These are phyloP conservation scores for Grosmannia serpens DNA, from an alignment of 2,329 filamentous ascomycete species.

Conservation along the genomic window DNA sequence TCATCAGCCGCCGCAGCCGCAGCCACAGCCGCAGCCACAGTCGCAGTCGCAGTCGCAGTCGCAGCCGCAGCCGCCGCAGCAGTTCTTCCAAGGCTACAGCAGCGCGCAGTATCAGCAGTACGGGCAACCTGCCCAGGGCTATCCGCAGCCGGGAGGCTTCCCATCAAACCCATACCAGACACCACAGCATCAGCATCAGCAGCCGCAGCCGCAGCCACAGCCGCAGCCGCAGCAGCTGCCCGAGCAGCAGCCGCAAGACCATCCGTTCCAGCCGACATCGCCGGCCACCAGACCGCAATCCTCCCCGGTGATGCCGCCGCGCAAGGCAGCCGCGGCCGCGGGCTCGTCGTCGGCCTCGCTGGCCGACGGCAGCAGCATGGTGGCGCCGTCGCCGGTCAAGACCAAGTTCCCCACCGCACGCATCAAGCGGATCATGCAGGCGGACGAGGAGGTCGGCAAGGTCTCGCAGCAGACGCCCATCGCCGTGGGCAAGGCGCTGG, in stretches of 20 bases:
- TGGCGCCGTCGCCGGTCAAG: constrained; percentile 62
- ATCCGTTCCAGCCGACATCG: not conserved
- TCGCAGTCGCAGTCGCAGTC: not conserved
- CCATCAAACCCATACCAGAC: not conserved
- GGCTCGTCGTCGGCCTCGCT: not conserved
- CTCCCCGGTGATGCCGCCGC: constrained; percentile 10
- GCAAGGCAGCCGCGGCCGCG: not conserved
- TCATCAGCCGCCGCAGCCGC: not conserved
- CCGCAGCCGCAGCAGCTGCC: constrained; percentile 8
- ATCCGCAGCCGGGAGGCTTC: constrained; percentile 2
- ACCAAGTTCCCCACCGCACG: constrained; percentile 95
- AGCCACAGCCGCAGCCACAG: not conserved
- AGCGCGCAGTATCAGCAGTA: constrained; percentile 4
- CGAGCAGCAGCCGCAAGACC: constrained; percentile 4
- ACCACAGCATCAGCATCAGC: constrained; percentile 14
- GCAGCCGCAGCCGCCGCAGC: not conserved
- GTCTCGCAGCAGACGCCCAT: constrained; percentile 96
- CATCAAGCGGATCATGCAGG: constrained; percentile 99
- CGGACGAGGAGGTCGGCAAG: constrained; percentile 96
- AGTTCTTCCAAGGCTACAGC: constrained; percentile 2
- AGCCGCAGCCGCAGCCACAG: constrained; percentile 5
- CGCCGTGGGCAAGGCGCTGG: constrained; percentile 87
- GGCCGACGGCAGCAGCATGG: constrained; percentile 11
- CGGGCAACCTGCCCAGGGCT: not conserved
- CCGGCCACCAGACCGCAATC: not conserved